phyloP scores from a whole-genome alignment of 208 protist species.

The Acanthamoeba lenticulata region DNA sequence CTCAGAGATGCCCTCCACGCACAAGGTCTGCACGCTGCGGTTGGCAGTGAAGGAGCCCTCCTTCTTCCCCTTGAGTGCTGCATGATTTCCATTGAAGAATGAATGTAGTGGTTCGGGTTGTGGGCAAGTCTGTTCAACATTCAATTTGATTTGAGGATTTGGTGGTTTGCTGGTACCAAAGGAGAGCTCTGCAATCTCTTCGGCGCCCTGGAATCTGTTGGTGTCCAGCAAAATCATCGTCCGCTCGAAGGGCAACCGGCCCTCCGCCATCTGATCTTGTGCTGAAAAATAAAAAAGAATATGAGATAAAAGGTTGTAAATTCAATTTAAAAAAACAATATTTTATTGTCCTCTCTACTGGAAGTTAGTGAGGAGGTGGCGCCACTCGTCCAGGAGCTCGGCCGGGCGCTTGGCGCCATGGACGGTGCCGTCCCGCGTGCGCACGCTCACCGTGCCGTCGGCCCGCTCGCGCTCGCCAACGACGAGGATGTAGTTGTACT shows the following conservation, averaged over 20 bases:
- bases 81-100: neutral
- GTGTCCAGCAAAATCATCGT: slow-evolving; percentile 34
- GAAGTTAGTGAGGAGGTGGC: neutral
- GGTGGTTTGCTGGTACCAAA: neutral
- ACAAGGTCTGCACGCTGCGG: neutral
- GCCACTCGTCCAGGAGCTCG: slow-evolving; percentile 3
- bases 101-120: neutral
- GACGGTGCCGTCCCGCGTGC: slow-evolving; percentile 87
- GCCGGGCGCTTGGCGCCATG: slow-evolving; percentile 19
- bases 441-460: slow-evolving; percentile 91
- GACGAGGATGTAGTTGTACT: slow-evolving; percentile 99
- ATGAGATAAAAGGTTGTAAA: too few relatives aligned
- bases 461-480: slow-evolving; percentile 93
- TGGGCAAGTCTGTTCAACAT: neutral
- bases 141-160: neutral
- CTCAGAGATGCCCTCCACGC: slow-evolving; percentile 58
- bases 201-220: neutral
- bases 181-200: neutral
- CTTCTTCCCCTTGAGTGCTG: slow-evolving; percentile 30
- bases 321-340: too few relatives aligned
- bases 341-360: too few relatives aligned
- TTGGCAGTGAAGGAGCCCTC: neutral
- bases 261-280: neutral
- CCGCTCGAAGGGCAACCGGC: neutral
- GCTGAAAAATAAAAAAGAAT: too few relatives aligned